phyloP scores from a whole-genome alignment of 1,139 yeast genomes.

The Chernovozyma sophiae-reginae region DNA sequence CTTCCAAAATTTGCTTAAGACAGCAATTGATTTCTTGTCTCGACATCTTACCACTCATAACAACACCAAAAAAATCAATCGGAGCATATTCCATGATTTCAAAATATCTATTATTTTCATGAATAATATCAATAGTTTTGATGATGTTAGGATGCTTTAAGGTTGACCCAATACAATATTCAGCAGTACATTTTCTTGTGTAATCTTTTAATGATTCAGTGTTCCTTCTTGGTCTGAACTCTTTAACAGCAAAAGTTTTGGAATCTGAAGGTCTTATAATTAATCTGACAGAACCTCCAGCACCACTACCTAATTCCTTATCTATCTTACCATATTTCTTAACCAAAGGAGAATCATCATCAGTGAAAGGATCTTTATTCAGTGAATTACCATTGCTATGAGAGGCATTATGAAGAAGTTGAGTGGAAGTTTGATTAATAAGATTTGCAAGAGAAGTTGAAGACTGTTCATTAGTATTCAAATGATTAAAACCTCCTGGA shows the following conservation, averaged over 20 bases:
- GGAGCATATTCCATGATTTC: constrained; percentile 99
- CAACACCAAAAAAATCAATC: constrained; percentile 92
- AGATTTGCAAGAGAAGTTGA: constrained; percentile 40
- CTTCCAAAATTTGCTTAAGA: constrained; percentile 79
- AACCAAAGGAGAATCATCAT: constrained; percentile 61
- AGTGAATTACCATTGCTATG: constrained; percentile 15
- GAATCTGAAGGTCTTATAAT: constrained; percentile 78
- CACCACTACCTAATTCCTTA: constrained; percentile 90
- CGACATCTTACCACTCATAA: constrained; percentile 93
- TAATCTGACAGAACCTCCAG: constrained; percentile 93
- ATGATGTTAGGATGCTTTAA: constrained; percentile 91
- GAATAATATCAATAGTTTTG: constrained; percentile 87
- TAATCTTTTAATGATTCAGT: constrained; percentile 87
- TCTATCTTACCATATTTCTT: constrained; percentile 89
- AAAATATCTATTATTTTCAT: constrained; percentile 79
- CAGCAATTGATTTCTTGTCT: constrained; percentile 84
- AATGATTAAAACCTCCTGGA: constrained; percentile 6
- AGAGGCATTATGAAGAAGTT: constrained; percentile 38
- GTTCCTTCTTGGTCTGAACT: constrained; percentile 80
- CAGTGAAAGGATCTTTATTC: constrained; percentile 41
- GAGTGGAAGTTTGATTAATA: constrained; percentile 43
- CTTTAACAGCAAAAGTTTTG: constrained; percentile 92
- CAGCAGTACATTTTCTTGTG: constrained; percentile 93
- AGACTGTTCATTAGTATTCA: constrained; percentile 25
- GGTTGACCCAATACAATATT: constrained; percentile 95